Conservation (phyloP, 129 eudicot genomes). For the Saposhnikovia divaricata region DNA sequence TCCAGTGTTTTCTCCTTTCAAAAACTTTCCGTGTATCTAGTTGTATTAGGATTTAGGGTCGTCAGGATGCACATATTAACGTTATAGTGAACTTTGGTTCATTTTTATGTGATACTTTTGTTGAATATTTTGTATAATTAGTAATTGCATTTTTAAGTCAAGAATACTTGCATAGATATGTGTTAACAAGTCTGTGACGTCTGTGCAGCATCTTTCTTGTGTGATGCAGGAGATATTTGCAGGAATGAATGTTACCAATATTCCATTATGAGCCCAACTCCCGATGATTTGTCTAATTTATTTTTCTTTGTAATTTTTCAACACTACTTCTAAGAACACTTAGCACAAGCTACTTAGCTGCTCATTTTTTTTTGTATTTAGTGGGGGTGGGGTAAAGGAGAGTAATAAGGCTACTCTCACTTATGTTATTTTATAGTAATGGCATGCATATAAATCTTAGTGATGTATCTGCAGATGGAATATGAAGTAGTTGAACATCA, state of each 20-base stretch:
- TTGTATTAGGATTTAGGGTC: not conserved
- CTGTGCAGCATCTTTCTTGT: not conserved
- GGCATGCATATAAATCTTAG: not conserved
- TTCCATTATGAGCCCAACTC: not conserved
- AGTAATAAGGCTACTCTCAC: not conserved
- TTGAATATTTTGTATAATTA: too few species aligned
- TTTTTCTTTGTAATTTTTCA: not conserved
- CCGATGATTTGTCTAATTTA: not conserved
- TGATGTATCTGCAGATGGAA: slow-evolving; percentile 38
- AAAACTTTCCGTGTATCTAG: not conserved
- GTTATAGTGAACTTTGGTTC: not conserved
- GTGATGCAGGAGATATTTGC: not conserved
- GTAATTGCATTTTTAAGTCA: not conserved
- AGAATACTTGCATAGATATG: not conserved
- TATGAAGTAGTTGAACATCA: slow-evolving; percentile 33
- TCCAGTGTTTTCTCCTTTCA: not conserved
- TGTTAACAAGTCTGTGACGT: not conserved
- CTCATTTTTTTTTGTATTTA: not conserved
- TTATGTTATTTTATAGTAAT: not conserved
- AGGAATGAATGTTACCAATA: not conserved
- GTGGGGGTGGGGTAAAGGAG: too few species aligned
- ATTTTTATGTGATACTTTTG: too few species aligned
- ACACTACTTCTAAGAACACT: not conserved
- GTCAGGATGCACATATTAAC: not conserved
- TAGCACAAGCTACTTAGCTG: not conserved